Conservation (phyloP, 495 filamentous ascomycete species). For the Aspergillus avenaceus region DNA sequence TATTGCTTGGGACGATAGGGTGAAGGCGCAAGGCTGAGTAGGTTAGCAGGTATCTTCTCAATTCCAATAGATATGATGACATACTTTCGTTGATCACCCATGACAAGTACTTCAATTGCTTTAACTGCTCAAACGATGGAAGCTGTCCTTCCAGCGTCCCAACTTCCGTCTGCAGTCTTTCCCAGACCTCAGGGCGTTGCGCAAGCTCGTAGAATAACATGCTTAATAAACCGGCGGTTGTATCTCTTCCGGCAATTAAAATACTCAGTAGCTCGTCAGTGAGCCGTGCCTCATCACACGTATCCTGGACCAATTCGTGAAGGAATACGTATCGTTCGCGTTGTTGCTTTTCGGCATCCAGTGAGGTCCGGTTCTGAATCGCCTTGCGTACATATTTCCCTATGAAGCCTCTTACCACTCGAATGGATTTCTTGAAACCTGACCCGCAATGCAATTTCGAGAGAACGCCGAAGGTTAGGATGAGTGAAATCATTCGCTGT, state of each 20-base stretch:
- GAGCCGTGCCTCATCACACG: not conserved
- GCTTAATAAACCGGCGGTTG: conserved; percentile 55
- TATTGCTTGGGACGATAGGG: conserved; percentile 69
- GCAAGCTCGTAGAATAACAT: conserved; percentile 54
- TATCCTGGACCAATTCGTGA: conserved; percentile 6
- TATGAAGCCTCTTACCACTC: not conserved
- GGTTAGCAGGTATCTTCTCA: no score
- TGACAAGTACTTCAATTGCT: conserved; percentile 74
- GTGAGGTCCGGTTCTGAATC: not conserved
- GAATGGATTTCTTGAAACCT: not conserved
- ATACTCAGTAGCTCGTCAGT: conserved; percentile 22
- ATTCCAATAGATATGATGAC: no score
- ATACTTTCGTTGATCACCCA: conserved; percentile 41
- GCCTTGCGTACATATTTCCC: conserved; percentile 17
- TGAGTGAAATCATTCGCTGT: no score
- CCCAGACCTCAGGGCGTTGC: conserved; percentile 40
- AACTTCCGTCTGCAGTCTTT: conserved; percentile 49
- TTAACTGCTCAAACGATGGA: conserved; percentile 57
- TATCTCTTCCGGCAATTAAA: conserved; percentile 55
- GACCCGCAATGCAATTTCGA: not conserved
- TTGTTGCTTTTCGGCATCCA: not conserved
- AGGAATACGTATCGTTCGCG: not conserved
- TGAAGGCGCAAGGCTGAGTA: conserved; percentile 58
- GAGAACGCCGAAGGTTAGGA: no score
- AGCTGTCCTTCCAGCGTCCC: not conserved